Evolutionary conservation across 75 land plant species (phyloP).

Genomic region (Ceratopteris richardii): DNA sequence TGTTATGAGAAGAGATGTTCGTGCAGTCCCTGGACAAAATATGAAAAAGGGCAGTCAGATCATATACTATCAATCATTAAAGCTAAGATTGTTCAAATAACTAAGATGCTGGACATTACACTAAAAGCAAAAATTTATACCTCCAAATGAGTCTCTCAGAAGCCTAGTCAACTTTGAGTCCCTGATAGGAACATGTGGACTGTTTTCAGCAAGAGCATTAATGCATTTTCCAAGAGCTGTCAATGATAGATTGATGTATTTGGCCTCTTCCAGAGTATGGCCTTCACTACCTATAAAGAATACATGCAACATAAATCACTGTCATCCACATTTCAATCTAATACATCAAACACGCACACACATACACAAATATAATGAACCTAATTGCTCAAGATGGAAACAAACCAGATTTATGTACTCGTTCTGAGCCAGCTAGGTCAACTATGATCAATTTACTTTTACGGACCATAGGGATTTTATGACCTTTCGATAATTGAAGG

Average conservation of each 20-base stretch:
- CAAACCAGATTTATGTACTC: constrained; percentile 84
- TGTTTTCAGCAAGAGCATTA: constrained; percentile 92
- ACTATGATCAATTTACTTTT: constrained; percentile 87
- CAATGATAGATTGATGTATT: constrained; percentile 82
- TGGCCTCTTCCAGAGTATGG: constrained; percentile 88
- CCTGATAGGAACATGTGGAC: constrained; percentile 77
- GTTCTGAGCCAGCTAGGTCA: constrained; percentile 93
- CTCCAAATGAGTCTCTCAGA: constrained; percentile 96
- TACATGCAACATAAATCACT: no score
- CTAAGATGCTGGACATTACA: no score
- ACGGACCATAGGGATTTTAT: constrained; percentile 54
- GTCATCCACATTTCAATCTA: no score
- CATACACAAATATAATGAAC: no score
- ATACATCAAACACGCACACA: no score
- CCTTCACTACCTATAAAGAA: constrained; percentile 74
- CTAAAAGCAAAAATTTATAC: constrained; percentile 17
- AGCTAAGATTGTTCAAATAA: no score
- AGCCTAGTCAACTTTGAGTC: constrained; percentile 54
- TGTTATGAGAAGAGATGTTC: constrained; percentile 61
- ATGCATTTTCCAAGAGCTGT: constrained; percentile 96
- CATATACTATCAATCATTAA: no score
- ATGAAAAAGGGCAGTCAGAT: not conserved
- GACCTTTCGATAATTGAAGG: constrained; percentile 34
- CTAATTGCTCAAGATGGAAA: not conserved
- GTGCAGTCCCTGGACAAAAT: constrained; percentile 57